Evolutionary conservation across 257 asterid genomes (phyloP).

Genomic region (Primulina tabacum): DNA sequence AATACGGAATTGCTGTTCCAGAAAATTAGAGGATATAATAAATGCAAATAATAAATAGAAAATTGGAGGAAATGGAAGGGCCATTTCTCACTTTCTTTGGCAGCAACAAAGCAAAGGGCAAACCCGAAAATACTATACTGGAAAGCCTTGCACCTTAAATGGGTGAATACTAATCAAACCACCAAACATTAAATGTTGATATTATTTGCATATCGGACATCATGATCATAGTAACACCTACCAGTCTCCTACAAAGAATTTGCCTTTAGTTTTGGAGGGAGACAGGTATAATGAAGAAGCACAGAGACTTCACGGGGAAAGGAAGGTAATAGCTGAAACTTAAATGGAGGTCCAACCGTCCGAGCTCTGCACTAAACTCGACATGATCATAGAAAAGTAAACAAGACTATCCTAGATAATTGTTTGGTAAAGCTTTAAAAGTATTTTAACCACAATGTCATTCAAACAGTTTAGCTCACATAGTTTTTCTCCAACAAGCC

Average conservation of each 20-base stretch:
- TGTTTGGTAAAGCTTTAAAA: too few relatives aligned
- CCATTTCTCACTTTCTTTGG: conserved; percentile 16
- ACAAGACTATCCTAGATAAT: too few relatives aligned
- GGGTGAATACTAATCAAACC: too few relatives aligned
- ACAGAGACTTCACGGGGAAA: neutral
- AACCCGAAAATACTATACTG: neutral
- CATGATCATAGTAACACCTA: too few relatives aligned
- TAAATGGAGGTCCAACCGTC: neutral
- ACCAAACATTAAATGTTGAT: too few relatives aligned
- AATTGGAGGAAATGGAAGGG: neutral
- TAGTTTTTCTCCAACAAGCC: neutral
- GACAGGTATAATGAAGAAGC: too few relatives aligned
- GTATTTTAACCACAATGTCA: neutral
- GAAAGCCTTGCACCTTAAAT: too few relatives aligned
- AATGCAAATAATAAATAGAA: too few relatives aligned
- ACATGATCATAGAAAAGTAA: too few relatives aligned
- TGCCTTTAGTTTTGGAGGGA: too few relatives aligned
- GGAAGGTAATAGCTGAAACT: neutral
- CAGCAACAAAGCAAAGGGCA: neutral
- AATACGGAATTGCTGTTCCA: neutral
- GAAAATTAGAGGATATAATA: neutral
- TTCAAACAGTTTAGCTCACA: neutral
- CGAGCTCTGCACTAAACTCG: neutral
- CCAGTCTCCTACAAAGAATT: too few relatives aligned
- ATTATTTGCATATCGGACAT: too few relatives aligned